Base-by-base conservation (phyloP, 148 eudicot species). In the Rhododendron ferrugineum region DNA sequence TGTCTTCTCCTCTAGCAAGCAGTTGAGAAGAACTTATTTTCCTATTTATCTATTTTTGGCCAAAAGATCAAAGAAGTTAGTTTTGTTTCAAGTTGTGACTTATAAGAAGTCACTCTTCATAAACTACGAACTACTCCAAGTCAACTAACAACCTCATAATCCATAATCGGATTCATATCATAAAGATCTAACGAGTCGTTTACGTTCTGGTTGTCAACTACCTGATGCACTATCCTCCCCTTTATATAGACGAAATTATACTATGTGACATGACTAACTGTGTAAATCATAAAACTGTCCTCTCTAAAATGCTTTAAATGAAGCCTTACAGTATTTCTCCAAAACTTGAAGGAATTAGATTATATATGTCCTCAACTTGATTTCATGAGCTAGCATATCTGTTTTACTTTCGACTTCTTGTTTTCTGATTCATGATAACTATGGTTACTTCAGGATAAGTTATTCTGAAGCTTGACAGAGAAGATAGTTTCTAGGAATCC, bases 391-490 rank as follows among this genome's bases (percentile, higher is more conserved):
- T 37, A 5, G 42, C 42, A 76, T 7, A 9, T 7, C 3, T 52
- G 7, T 20, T 80, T 23, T 80, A 36, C 36, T 15, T 50, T 80
- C 16, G 52, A 11, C 66, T 30, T 80, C 42, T 50, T 50, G 82
- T 52, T 54, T 52, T 80, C 11, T 62, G 11, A 58, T 49, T 64
- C 54, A 46, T 52, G 56, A 66, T 40, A 28, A 1, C 74, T 68
- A 18, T 46, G 22, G 15, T 32, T 5, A 26, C 7, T 47, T 23
- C 49, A 75, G 26, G 22, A 46, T 32, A 46, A 80, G 30, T 72
- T 81, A 81, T 56, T 74, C 40, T 74, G 58, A 18, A 46, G 66
- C 64, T 81, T 54, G 73, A 32, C 47, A 86, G 64, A 58, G 82
- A 60, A 32, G 22, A 7, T 40, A 40, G n/a, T 58, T 58, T 58